These are phyloP conservation scores for Maudiozyma pseudohumilis DNA, from an alignment of 805 yeast genomes.

Conservation along the genomic window DNA sequence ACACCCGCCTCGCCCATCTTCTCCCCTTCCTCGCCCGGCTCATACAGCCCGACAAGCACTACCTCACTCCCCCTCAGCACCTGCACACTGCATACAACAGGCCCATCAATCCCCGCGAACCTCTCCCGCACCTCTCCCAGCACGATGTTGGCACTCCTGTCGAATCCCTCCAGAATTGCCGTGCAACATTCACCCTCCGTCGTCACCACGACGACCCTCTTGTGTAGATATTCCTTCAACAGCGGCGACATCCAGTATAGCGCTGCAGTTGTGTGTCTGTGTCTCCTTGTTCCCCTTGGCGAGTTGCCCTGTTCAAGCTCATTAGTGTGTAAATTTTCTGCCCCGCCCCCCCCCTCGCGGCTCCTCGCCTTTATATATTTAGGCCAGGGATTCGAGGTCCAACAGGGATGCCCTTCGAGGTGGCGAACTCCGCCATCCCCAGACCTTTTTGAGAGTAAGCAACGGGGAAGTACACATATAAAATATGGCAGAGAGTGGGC, in stretches of 20 bases:
- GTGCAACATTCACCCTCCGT: conserved; percentile 45
- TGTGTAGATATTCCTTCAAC: conserved; percentile 28
- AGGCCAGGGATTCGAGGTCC: no score
- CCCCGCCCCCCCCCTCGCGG: no score
- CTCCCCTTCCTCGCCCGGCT: conserved; percentile 5
- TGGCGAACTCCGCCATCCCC: no score
- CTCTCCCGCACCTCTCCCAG: conserved; percentile 44
- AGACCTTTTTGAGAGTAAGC: no score
- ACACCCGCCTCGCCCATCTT: background rate
- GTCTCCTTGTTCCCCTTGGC: no score
- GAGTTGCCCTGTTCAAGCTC: no score
- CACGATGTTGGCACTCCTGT: conserved; percentile 52
- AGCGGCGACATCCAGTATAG: conserved; percentile 25
- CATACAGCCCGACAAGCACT: conserved; percentile 24
- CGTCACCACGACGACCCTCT: conserved; percentile 45
- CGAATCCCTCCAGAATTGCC: conserved; percentile 50
- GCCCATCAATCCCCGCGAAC: conserved; percentile 27
- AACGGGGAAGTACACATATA: no score
- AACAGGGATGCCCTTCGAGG: no score
- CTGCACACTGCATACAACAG: conserved; percentile 10
- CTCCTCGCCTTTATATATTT: no score
- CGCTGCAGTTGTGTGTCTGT: no score
- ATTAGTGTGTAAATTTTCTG: no score
- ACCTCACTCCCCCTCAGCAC: conserved; percentile 27
- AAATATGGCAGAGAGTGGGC: no score